phyloP scores from a whole-genome alignment of 2,329 filamentous ascomycete species.

The Graphilbum sp. region DNA sequence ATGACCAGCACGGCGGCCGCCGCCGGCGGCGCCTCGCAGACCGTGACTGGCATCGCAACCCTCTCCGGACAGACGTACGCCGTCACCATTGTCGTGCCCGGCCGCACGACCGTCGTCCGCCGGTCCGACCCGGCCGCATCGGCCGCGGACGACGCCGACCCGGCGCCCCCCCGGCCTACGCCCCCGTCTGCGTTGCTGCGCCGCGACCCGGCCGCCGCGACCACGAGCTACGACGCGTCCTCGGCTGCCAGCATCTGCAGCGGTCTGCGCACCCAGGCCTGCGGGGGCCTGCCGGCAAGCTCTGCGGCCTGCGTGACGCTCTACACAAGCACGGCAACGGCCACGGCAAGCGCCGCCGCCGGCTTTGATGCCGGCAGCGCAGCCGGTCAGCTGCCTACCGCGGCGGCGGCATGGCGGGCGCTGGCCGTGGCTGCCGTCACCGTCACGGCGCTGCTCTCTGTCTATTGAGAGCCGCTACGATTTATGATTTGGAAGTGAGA shows the following conservation, averaged over 20 bases:
- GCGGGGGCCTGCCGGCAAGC: conserved; percentile 2
- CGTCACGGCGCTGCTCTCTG: no score
- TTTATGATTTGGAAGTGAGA: no score
- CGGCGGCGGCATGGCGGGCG: neutral
- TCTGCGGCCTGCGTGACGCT: neutral
- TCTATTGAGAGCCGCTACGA: no score
- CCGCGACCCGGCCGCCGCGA: neutral
- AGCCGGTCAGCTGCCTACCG: no score
- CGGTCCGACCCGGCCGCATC: no score
- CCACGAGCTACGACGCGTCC: neutral
- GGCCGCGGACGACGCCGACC: no score
- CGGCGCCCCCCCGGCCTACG: neutral
- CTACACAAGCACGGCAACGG: neutral
- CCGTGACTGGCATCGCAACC: neutral
- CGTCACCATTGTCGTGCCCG: conserved; percentile 40
- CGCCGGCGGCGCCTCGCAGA: neutral
- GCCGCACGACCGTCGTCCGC: conserved; percentile 14
- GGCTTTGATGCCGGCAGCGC: neutral
- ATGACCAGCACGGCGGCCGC: neutral
- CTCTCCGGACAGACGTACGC: conserved; percentile 19
- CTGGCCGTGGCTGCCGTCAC: neutral
- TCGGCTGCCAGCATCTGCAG: neutral
- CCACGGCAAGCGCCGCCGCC: neutral
- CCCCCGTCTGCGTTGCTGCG: neutral
- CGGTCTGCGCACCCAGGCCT: conserved; percentile 1